phyloP scores from a whole-genome alignment of 139 green algal species.

The Picochlorum sp. region DNA sequence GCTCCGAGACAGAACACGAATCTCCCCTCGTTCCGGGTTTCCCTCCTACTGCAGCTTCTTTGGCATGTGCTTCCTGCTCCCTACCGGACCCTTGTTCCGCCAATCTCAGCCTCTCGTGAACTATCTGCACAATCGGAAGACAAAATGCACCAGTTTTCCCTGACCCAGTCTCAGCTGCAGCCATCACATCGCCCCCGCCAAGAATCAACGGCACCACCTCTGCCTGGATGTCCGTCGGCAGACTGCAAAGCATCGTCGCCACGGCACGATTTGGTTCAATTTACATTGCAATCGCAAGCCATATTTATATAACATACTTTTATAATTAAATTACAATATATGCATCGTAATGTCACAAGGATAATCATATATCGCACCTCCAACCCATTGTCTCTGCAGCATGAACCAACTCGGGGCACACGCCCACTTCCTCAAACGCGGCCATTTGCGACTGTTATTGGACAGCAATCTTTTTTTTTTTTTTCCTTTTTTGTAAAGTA shows the following conservation, averaged over 20 bases:
- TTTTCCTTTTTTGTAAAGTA: not conserved
- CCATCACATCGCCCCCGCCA: slow-evolving; percentile 78
- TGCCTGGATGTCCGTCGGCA: slow-evolving; percentile 64
- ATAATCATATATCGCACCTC: slow-evolving; percentile 34
- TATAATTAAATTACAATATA: not conserved
- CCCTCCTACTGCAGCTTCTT: not conserved
- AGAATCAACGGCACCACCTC: slow-evolving; percentile 71
- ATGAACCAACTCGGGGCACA: slow-evolving; percentile 51
- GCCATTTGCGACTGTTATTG: slow-evolving; percentile 13
- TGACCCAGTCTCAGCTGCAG: slow-evolving; percentile 80
- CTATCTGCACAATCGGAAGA: slow-evolving; percentile 73
- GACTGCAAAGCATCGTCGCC: slow-evolving; percentile 34
- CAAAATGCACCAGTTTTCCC: slow-evolving; percentile 85
- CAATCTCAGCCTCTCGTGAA: slow-evolving; percentile 42
- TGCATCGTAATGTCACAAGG: not conserved
- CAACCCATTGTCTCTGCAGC: slow-evolving; percentile 60
- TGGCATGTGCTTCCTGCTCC: not conserved
- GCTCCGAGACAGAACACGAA: too few species aligned
- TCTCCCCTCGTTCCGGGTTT: not conserved
- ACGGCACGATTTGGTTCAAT: too few species aligned
- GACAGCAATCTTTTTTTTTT: not conserved
- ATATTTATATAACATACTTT: too few species aligned
- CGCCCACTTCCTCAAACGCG: slow-evolving; percentile 62
- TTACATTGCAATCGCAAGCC: too few species aligned
- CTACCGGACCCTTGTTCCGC: not conserved